Base-by-base conservation (phyloP, 208 protist genomes). In the Wallacemonas collosoma region DNA sequence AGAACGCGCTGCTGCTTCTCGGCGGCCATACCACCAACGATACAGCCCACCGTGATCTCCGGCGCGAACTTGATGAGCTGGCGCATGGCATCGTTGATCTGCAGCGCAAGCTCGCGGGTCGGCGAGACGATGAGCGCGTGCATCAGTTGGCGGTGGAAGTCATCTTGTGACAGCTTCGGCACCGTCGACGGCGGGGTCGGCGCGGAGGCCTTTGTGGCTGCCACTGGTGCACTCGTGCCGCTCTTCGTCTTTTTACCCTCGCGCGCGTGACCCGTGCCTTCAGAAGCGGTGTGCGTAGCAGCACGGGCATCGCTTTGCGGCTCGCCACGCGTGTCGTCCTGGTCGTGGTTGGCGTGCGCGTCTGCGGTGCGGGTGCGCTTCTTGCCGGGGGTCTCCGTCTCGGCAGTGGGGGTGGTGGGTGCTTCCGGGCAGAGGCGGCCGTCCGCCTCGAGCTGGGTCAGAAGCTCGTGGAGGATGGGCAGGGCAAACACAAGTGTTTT, bases 401-500 rank as follows among this genome's bases (percentile, higher is more conserved):
- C 17, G 12, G 39, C 39, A 6, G 38, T 39, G 71, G 53, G 6
- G 26, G 6, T 15, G 26, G 17, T 6, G 11, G 53, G 53, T 8
- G 53, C 53, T 50, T 6, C 45, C 45, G 45, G 45, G 12, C 45
- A 50, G 53, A 57, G 53, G 56, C 56, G 56, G 43, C 71, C 65
- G 35, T 86, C 75, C 54, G 40, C 45, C 55, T 75, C 76, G 26
- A 79, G 68, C 48, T 35, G 50, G 6, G 45, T 61, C 14, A 95
- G 72, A 12, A 96, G 39, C n/a, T 90, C 71, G 15, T 95, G 65
- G 9, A 97, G 73, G 39, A 97, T 92, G 12, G 99, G 99, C 26
- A 99, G 85, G 14, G 99, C 89, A 80, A 99, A 99, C 14, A 98
- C 97, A 1, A 99, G 75, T 38, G 99, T 99, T 85, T 99, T 99